Base-by-base conservation (phyloP, 805 yeast genomes). In the Myxozyma monticola region DNA sequence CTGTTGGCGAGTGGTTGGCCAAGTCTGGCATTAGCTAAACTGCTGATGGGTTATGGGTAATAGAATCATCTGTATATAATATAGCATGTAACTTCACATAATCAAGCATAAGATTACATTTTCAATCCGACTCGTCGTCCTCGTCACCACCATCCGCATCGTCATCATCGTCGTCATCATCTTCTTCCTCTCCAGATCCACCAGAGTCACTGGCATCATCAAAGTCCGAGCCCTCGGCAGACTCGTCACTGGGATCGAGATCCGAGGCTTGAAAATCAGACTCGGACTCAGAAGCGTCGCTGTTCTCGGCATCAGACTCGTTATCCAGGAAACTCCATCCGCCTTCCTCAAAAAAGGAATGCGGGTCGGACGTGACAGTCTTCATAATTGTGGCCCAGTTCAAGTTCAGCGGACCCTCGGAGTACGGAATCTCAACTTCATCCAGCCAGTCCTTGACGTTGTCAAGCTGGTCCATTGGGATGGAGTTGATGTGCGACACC, bases 341-440 rank as follows among this genome's bases (percentile, higher is more conserved):
- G 8, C 98, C 99, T 63, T 88, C 95, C 41, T 79, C 72, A 70
- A 90, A 93, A 72, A 93, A 93, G 65, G 88, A 91, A 66, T 88
- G 88, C 12, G 99, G 98, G 68, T 93, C 96, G 3, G 89, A 83
- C 58, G 78, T 81, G 56, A 91, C 81, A 0, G 97, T 88, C 71
- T 89, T 91, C 96, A 93, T 91, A 65, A 93, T 90, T 21, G 89
- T 84, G 12, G 82, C 75, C 99, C 99, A 93, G 72, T 88, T 89
- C 79, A 93, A 81, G 72, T 91, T 91, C 71, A 93, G 85, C 38
- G 95, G 90, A 46, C 97, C 96, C 63, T 89, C 96, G 65, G 90
- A 85, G 72, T 78, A 83, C 33, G 99, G 96, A 57, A 93, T 85
- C 68, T 93, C 99, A 65, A 93, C 96, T 67, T 93, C 96, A n/a